Evolutionary conservation across 495 filamentous ascomycete species (phyloP), one percentile per base, ranked within the genome.

Genomic region (Coniosporium apollinis): DNA sequence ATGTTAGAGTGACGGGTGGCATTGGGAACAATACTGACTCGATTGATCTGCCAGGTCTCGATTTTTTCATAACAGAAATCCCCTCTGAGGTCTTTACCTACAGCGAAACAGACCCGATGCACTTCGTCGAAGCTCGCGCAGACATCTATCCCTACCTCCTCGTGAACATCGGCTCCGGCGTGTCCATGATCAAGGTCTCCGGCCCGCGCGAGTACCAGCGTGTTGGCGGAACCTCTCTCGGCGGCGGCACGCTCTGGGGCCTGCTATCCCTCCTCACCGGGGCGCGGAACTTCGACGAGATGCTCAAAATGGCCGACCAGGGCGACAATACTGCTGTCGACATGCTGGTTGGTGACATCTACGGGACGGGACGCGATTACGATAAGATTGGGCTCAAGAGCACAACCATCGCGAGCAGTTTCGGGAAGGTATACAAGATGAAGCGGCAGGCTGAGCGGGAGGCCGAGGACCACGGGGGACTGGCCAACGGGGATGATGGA

Each of bases 51-150:
- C 26, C 33, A 83, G 82, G 87, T 16, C 74, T 97, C 21, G 91
- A 97, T 56, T 97, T 96, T 61, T 96, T 97, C 64, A 94, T 96
- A 45, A 92, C 77, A 38, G 85, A 96, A 49, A 96, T 96, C 43
- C 91, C 89, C 33, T 69, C 74, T 47, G 89, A 97, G 59, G 85
- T 97, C 18, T 97, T 97, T 49, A 93, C 83, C 14, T 96, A 96
- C 57, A 82, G 73, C 45, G 89, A 94, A 54, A 59, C 66, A 10
- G 67, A 89, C 41, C 83, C 85, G 11, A 91, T 91, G 77, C 69
- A 78, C 41, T 94, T 87, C 51, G 70, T 76, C 39, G 65, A 76
- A 35, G 66, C 80, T 9, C 66, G 67, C 28, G 55, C 71, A 15
- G 72, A 86, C 43, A 79, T 91, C 28, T 97, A 97, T 54, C 89